Base-by-base conservation (phyloP, 2,329 filamentous ascomycete genomes). In the Plenodomus lindquistii region DNA sequence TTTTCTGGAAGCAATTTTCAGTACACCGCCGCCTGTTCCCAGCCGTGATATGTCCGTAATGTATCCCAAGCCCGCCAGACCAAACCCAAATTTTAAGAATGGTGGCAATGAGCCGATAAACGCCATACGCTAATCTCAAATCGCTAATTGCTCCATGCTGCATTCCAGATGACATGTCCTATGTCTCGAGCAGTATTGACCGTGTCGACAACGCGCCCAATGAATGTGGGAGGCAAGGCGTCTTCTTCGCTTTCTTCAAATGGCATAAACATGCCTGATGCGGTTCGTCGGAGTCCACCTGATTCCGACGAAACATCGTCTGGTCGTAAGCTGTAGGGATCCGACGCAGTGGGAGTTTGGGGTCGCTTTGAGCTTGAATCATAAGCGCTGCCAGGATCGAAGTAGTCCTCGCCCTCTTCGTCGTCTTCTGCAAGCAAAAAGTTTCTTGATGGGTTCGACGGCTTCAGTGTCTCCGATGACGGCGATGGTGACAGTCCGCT, bases 251-350 rank as follows among this genome's bases (percentile, higher is more conserved):
- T 85, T 60, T 91, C 87, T 60, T 91, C 88, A 60, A 86, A 88
- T 7, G 91, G 89, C 88, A 95, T 92, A 63, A 96, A 88, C 89
- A 96, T 95, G 59, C 91, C 91, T 34, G 90, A 94, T 42, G 85
- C 79, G 17, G 90, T 95, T 59, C 91, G 82, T 54, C 87, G 85
- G 78, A 95, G 86, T 43, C 86, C 85, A 16, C 70, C 68, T 3
- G 61, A 57, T 38, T 63, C 55, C 7, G 57, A 58, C 10, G 54
- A 52, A n/a, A 59, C 51, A 27, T 45, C 50, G 42, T 50, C 57
- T 37, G 51, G 46, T 24, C 60, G 57, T 48, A 57, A 50, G 35
- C 55, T 51, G 31, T 63, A 54, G 19, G 60, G 49, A 37, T 62
- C 52, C 8, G 56, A 72, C 50, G 55, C 61, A 59, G 74, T 75